Base-by-base conservation (phyloP, 768 basidiomycete species). In the Lactarius evosmus region DNA sequence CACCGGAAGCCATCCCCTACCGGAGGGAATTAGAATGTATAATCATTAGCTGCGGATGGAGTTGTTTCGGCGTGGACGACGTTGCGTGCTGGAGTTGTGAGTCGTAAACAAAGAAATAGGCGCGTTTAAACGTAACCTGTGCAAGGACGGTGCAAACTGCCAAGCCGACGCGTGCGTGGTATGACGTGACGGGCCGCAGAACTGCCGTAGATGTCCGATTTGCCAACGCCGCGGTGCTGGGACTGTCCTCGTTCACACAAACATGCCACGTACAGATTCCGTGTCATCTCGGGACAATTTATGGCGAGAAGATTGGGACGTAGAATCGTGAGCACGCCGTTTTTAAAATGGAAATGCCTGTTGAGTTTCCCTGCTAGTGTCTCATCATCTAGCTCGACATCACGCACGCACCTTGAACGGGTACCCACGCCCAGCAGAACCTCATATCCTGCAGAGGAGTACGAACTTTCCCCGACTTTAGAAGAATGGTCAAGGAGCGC, bases 401-500 rank as follows among this genome's bases (percentile, higher is more conserved):
- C 27, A 11, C 7, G 22, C 46, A 1, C 63, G 22, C 38, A 50
- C 6, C 4, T 52, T 49, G 58, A 52, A 33, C 65, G 34, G 44
- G 30, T 49, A 12, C 25, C 63, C 19, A 33, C 54, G 32, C 44
- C 38, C 14, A n/a, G 50, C 14, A 4, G 22, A 8, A 11, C 30
- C 46, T 46, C 55, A 2, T 57, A 46, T 32, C 32, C 54, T 25
- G 61, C 56, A 17, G 66, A 64, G 9, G 49, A 69, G 27, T 67
- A 63, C 49, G 68, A 69, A n/a, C 61, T 69, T 9, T 57, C 58
- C 29, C 60, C 53, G 11, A 44, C 61, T 19, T 25, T 63, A 11
- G 67, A 55, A 16, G 58, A 63, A 30, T 69, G 69, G 69, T 54
- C 68, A 9, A 61, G 57, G 55, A 69, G 56, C 19, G 55, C 63